Evolutionary conservation across 352 stramenopile genomes (phyloP).

Genomic region (Thraustochytrium sp.): DNA sequence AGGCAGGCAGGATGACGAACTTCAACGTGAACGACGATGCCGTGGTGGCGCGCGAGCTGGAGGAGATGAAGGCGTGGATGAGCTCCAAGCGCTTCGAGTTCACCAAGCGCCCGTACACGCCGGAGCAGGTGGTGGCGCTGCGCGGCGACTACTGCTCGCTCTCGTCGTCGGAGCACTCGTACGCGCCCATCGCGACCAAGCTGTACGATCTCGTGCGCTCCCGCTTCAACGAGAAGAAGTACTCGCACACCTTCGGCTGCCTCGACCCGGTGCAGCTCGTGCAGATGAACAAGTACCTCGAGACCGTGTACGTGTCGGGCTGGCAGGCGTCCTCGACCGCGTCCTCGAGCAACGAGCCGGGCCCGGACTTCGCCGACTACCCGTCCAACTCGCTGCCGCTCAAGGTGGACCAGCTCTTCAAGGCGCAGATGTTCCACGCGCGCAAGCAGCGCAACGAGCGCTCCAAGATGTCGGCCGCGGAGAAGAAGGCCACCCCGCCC

Average conservation of each 20-base stretch:
- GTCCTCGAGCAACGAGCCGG: conserved; percentile 76
- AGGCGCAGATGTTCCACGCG: conserved; percentile 93
- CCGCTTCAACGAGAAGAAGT: conserved; percentile 38
- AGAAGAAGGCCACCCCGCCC: conserved; percentile 65
- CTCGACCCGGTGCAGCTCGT: conserved; percentile 57
- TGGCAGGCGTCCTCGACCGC: conserved; percentile 93
- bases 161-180: background rate
- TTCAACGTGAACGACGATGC: conserved; percentile 25
- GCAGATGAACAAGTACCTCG: conserved; percentile 87
- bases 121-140: conserved; percentile 26
- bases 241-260: conserved; percentile 18
- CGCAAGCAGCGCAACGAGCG: conserved; percentile 90
- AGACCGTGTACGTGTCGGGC: conserved; percentile 90
- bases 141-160: background rate
- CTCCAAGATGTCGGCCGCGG: conserved; percentile 64
- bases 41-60: background rate
- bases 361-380: conserved; percentile 95
- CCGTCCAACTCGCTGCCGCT: conserved; percentile 93
- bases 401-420: conserved; percentile 91
- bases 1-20: conserved; percentile 5
- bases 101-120: conserved; percentile 37
- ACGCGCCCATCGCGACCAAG: conserved; percentile 29
- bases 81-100: conserved; percentile 6
- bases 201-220: conserved; percentile 31
- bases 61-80: conserved; percentile 32